Conservation (phyloP, 345 rosid genomes). For the Acer yangbiense region DNA sequence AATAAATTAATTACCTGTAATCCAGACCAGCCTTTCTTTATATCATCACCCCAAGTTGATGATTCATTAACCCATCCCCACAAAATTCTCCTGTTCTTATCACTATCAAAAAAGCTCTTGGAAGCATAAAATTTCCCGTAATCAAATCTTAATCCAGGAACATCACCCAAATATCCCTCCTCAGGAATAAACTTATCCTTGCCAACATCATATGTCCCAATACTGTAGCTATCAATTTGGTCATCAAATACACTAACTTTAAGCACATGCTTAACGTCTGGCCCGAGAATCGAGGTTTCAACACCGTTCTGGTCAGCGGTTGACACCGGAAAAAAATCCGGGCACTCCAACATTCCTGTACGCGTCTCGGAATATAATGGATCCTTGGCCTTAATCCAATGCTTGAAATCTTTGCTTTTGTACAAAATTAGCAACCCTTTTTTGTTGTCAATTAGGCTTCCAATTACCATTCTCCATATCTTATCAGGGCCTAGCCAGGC, state of each 20-base stretch:
- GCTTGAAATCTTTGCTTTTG: slow-evolving; percentile 42
- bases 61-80: slow-evolving; percentile 69
- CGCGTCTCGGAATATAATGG: slow-evolving; percentile 33
- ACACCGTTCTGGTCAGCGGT: slow-evolving; percentile 23
- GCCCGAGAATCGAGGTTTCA: slow-evolving; percentile 33
- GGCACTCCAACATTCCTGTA: slow-evolving; percentile 62
- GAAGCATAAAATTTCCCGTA: slow-evolving; percentile 70
- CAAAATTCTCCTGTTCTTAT: slow-evolving; percentile 41
- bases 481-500: slow-evolving; percentile 46
- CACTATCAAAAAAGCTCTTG: slow-evolving; percentile 53
- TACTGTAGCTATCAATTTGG: slow-evolving; percentile 39
- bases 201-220: slow-evolving; percentile 38
- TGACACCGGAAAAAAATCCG: slow-evolving; percentile 52
- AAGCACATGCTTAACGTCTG: slow-evolving; percentile 38
- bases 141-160: slow-evolving; percentile 46
- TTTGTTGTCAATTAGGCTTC: slow-evolving; percentile 22
- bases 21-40: slow-evolving; percentile 65
- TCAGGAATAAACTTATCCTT: slow-evolving; percentile 41
- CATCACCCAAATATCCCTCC: slow-evolving; percentile 21
- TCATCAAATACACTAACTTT: slow-evolving; percentile 43
- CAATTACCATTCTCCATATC: slow-evolving; percentile 40
- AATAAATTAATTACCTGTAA: slow-evolving; percentile 39
- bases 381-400: slow-evolving; percentile 37
- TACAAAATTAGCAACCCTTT: slow-evolving; percentile 38
- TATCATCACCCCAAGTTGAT: slow-evolving; percentile 21